Evolutionary conservation across 768 basidiomycete species (phyloP), one percentile per base, ranked within the genome.

Genomic region (Lentinus tigrinus): DNA sequence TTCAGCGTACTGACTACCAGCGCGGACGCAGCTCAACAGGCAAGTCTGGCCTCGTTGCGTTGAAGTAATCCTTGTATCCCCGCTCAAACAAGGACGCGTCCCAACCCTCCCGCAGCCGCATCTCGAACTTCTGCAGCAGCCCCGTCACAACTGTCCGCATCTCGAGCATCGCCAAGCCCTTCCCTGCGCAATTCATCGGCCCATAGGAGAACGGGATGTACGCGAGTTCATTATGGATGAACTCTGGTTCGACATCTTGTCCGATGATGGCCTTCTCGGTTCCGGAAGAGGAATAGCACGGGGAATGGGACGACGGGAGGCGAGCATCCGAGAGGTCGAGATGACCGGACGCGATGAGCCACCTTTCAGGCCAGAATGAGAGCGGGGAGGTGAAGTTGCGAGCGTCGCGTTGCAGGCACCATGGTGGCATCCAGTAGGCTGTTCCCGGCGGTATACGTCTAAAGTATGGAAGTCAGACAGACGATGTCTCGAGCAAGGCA

Each of bases 111-210:
- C 55, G 67, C 52, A 75, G 67, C 44, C 57, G 43, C 46, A 74
- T 62, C 23, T 73, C 67, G 51, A 75, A 73, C 52, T 65, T 63
- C 61, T 72, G 73, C 62, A 77, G 50, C 39, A 77, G 51, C 26
- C 69, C 37, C 28, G 65, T 63, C 13, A 73, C 27, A 21, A 75
- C 58, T 43, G 58, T 65, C 40, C 70, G 70, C 62, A 75, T 56
- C 58, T 75, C 74, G 27, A 66, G 64, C 58, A 73, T 63, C 46
- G 79, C 79, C n/a, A 79, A 67, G 67, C 76, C 61, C 62, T 74
- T 77, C n/a, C 82, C 82, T 8, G 73, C 75, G 61, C 83, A 84
- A 58, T 80, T 79, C 14, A 76, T 74, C 17, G 81, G 80, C 0
- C 83, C 82, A 39, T 70, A 67, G 21, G 77, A 78, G 62, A 78